Evolutionary conservation across 192 early-diverging fungal species (phyloP), one percentile per base, ranked within the genome.

Genomic region (Glomus cerebriforme): DNA sequence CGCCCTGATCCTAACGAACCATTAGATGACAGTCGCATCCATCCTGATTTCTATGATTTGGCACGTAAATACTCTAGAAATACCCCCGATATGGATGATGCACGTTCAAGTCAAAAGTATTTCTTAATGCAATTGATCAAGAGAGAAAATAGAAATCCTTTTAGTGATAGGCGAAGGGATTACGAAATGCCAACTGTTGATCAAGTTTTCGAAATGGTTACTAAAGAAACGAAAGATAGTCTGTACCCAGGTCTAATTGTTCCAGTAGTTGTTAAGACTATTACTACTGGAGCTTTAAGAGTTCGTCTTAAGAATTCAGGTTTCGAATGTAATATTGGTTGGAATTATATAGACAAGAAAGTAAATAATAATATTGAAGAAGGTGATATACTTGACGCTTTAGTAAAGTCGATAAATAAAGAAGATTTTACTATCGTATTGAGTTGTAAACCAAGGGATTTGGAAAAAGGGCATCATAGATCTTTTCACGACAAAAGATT

Each of bases 11-110:
- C 26, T 24, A 83, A 80, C 2, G 97, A 99, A 82, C 87, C 95
- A 37, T 85, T 99, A 37, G 98, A 99, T 83, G 92, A 94, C 73
- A 99, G 96, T 39, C 91, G 96, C 59, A 94, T 99, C 65, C 98
- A 98, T 82, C 95, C 95, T 7, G 92, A 97, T 83, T 94, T 98
- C 82, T 99, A 99, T 79, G 93, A 93, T 39, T 84, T 98, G 54
- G 97, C 97, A 1, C 90, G 97, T 37, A 96, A 99, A 85, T 98
- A 98, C 96, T 96, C 95, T 15, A 91, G 94, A 6, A 97, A 97
- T 81, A 96, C 97, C 1, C 84, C 98, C 63, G 98, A 98, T 81
- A 90, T 96, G 70, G 93, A 93, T 66, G 69, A 71, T 49, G 69
- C 39, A n/a, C 85, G 96, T 64, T 24, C 37, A 22, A 43, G 7